Percentiles rank a stretch among this genome's conserved stretches.
phyloP scores from a whole-genome alignment of 176 grass and related monocot genomes.

The Alloteropsis semialata region DNA sequence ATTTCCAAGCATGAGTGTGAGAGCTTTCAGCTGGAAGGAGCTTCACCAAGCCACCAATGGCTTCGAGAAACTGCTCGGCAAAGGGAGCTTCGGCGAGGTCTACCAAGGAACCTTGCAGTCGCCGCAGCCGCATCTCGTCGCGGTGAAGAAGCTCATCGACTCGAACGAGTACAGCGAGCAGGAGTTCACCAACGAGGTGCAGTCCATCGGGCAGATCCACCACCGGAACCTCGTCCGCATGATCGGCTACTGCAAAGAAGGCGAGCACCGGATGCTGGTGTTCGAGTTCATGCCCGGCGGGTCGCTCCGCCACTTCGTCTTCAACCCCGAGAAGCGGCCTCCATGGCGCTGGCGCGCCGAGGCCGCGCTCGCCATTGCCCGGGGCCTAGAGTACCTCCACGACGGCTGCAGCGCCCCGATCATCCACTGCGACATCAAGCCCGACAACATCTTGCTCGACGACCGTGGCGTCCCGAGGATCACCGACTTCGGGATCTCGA shows the following conservation, averaged over 20 bases:
- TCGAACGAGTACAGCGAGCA: conserved; percentile 16
- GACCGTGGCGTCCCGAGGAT: background rate
- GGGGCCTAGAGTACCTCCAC: conserved; percentile 30
- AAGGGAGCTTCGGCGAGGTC: conserved; percentile 36
- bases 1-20: background rate
- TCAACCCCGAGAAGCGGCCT: background rate
- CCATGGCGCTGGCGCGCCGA: conserved; percentile 26
- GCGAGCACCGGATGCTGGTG: conserved; percentile 28
- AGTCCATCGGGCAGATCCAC: conserved; percentile 37
- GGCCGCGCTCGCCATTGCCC: conserved; percentile 1
- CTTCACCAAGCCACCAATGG: conserved; percentile 21
- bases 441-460: conserved; percentile 28
- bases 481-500: conserved; percentile 25
- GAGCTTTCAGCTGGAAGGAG: conserved; percentile 30
- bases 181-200: conserved; percentile 37
- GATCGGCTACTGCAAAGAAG: conserved; percentile 28
- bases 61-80: conserved; percentile 25
- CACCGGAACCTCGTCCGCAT: conserved; percentile 29
- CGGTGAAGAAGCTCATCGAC: conserved; percentile 36
- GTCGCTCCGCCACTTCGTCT: background rate
- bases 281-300: conserved; percentile 28
- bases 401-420: background rate
- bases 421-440: conserved; percentile 36
- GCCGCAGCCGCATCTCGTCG: background rate
- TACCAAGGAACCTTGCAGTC: background rate